Conservation (phyloP, 2,329 filamentous ascomycete genomes). For the Cryphonectria radicalis region DNA sequence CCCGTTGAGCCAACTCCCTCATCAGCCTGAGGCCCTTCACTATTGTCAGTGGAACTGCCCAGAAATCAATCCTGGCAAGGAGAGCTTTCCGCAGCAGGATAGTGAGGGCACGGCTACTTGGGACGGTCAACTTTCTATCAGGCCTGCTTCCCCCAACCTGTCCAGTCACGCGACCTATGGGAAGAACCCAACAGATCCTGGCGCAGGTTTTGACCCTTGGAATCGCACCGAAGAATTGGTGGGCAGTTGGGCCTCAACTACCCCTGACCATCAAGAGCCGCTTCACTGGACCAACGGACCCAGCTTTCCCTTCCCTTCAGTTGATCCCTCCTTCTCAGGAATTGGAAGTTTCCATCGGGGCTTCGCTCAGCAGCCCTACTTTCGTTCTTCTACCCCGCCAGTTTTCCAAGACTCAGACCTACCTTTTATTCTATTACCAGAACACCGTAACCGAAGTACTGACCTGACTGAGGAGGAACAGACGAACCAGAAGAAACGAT, state of each 20-base stretch:
- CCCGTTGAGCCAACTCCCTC: no score
- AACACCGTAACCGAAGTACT: background rate
- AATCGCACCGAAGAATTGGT: background rate
- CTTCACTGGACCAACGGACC: background rate
- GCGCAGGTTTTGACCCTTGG: background rate
- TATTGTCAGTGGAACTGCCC: background rate
- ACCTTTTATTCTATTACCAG: background rate
- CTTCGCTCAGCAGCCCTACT: background rate
- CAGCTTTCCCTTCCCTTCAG: background rate
- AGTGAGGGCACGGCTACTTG: background rate
- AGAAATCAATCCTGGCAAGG: background rate
- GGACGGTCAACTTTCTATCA: background rate
- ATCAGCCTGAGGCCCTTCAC: background rate
- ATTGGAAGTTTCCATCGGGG: background rate
- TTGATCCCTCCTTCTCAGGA: background rate
- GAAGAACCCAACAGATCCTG: background rate
- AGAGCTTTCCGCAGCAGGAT: background rate
- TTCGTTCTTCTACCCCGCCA: background rate
- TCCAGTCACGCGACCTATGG: no score
- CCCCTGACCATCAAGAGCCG: background rate
- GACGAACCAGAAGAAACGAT: background rate
- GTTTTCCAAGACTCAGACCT: background rate
- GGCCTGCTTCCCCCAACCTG: background rate
- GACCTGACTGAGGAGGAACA: background rate
- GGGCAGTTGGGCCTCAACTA: background rate